Percentiles rank a stretch among this genome's conserved stretches.
These are phyloP conservation scores for Blastomyces silverae DNA, from an alignment of 2,329 filamentous ascomycete genomes.

Conservation along the genomic window DNA sequence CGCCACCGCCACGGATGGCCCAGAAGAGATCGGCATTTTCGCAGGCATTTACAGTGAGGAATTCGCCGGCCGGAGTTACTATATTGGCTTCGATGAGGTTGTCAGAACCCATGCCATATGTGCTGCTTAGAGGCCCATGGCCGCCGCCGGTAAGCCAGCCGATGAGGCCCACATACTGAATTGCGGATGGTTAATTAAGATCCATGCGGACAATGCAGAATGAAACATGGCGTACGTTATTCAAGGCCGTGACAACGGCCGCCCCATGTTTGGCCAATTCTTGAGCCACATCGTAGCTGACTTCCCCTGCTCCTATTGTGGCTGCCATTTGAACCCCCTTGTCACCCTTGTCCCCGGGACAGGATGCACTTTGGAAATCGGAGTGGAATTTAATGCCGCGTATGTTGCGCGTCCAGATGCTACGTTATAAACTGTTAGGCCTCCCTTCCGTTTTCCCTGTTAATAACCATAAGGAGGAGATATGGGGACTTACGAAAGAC, in stretches of 20 bases:
- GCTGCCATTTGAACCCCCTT: background rate
- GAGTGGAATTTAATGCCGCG: background rate
- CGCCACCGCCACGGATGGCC: constrained; percentile 45
- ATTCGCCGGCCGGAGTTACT: constrained; percentile 42
- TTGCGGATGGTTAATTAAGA: background rate
- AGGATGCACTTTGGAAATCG: background rate
- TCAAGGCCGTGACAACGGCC: background rate
- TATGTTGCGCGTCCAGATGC: background rate
- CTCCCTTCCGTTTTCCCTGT: background rate
- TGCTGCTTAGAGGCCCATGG: constrained; percentile 47
- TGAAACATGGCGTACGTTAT: background rate
- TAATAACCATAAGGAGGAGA: background rate
- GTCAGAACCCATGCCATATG: constrained; percentile 47
- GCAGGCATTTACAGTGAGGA: constrained; percentile 40
- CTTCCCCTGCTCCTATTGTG: background rate
- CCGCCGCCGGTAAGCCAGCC: constrained; percentile 36
- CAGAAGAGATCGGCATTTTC: constrained; percentile 45
- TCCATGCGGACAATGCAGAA: background rate
- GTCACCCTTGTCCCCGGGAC: background rate
- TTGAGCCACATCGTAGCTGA: background rate
- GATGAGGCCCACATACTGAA: background rate
- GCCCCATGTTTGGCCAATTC: background rate
- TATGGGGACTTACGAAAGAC: background rate
- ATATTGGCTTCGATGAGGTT: constrained; percentile 45
- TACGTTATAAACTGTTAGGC: background rate